A percentile compares a stretch with the other conserved stretches of the same genome.
Conservation (phyloP, 108 stramenopile genomes). For the Pseudonitzschia delicatissima region DNA sequence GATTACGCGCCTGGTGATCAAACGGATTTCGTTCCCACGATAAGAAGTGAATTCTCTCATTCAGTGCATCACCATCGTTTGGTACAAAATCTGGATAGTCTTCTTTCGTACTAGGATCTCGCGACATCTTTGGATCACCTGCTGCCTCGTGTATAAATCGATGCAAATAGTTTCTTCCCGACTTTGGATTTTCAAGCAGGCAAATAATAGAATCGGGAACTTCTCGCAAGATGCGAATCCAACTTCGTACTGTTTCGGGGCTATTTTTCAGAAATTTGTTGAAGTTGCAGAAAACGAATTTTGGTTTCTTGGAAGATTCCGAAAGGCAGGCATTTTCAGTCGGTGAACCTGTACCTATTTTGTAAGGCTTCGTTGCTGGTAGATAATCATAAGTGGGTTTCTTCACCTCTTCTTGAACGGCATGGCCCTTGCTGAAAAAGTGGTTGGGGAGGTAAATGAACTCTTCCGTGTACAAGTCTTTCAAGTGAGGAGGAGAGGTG, state of each 20-base stretch:
- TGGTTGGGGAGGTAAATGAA: slow-evolving; percentile 82
- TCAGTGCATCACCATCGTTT: slow-evolving; percentile 54
- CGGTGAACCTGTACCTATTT: slow-evolving; percentile 68
- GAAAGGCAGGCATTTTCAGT: slow-evolving; percentile 75
- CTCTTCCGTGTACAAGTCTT: slow-evolving; percentile 74
- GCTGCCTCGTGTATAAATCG: slow-evolving; percentile 63
- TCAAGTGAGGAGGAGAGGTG: slow-evolving; percentile 43
- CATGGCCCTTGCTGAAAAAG: slow-evolving; percentile 85
- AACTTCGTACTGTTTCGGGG: slow-evolving; percentile 75
- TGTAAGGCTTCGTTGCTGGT: slow-evolving; percentile 45
- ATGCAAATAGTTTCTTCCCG: slow-evolving; percentile 57
- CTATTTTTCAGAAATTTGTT: slow-evolving; percentile 86
- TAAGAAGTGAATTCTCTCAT: slow-evolving; percentile 69
- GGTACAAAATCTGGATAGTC: slow-evolving; percentile 33
- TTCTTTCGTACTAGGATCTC: slow-evolving; percentile 19
- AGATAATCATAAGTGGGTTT: slow-evolving; percentile 57
- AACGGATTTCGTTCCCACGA: slow-evolving; percentile 82
- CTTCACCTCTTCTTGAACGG: slow-evolving; percentile 63
- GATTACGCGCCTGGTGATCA: slow-evolving; percentile 75
- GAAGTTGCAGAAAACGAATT: slow-evolving; percentile 83
- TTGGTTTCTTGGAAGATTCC: slow-evolving; percentile 20
- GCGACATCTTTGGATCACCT: slow-evolving; percentile 30
- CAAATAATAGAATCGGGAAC: slow-evolving; percentile 80
- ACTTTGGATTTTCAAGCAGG: slow-evolving; percentile 70
- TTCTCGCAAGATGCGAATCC: slow-evolving; percentile 73